These are phyloP conservation scores for Remersonia thermophila DNA, from an alignment of 2,329 filamentous ascomycete species.

Conservation along the genomic window DNA sequence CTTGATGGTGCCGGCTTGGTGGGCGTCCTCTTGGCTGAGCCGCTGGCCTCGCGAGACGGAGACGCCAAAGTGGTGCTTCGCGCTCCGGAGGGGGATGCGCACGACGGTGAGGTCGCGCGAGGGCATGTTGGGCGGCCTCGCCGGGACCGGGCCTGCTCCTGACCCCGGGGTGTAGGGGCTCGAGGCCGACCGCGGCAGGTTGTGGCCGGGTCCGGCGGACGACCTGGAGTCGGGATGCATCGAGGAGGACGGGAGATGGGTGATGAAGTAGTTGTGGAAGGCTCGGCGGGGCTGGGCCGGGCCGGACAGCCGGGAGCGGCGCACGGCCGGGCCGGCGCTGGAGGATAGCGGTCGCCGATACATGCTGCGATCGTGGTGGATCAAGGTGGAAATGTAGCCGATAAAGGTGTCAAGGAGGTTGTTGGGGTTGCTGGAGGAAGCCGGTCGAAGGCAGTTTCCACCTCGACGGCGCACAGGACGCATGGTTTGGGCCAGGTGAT, in stretches of 20 bases:
- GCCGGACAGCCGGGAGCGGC: conserved; percentile 3
- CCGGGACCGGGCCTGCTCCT: conserved; percentile 42
- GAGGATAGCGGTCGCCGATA: conserved; percentile 1
- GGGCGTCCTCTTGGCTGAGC: conserved; percentile 84
- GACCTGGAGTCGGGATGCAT: conserved; percentile 73
- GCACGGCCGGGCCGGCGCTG: neutral
- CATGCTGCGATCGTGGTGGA: conserved; percentile 8
- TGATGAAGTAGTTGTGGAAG: conserved; percentile 97
- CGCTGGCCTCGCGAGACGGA: conserved; percentile 68
- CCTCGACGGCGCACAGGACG: conserved; percentile 6
- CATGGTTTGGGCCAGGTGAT: no score
- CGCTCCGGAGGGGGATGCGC: conserved; percentile 81
- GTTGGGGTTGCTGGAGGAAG: conserved; percentile 1
- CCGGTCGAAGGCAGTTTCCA: no score
- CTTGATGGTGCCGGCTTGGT: conserved; percentile 87
- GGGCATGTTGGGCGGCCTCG: conserved; percentile 42
- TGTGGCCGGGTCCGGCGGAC: conserved; percentile 57
- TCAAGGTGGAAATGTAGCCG: conserved; percentile 19
- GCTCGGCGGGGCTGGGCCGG: conserved; percentile 27
- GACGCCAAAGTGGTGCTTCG: conserved; percentile 91
- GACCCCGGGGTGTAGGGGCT: conserved; percentile 55
- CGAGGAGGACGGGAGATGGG: conserved; percentile 85
- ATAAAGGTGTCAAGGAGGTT: conserved; percentile 18
- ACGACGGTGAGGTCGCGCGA: conserved; percentile 80
- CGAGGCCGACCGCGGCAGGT: conserved; percentile 74